A percentile compares a stretch with the other conserved stretches of the same genome.
Evolutionary conservation across 1,139 yeast species (phyloP).

Genomic region (Lodderomyces beijingensis): DNA sequence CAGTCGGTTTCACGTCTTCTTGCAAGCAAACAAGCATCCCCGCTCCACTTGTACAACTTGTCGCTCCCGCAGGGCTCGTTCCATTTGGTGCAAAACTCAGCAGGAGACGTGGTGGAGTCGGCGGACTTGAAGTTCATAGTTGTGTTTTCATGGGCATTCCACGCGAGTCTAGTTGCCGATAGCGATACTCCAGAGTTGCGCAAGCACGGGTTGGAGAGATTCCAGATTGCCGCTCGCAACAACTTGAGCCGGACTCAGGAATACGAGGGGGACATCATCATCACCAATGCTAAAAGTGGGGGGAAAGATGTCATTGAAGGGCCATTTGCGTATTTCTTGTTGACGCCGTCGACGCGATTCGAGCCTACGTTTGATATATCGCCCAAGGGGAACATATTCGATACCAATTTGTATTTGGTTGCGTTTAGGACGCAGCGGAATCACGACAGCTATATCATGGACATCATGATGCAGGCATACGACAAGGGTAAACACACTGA

Average conservation of each 20-base stretch:
- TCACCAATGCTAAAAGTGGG: slow-evolving; percentile 8
- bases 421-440: slow-evolving; percentile 42
- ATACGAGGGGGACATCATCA: slow-evolving; percentile 41
- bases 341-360: slow-evolving; percentile 58
- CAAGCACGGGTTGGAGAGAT: slow-evolving; percentile 60
- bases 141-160: slow-evolving; percentile 82
- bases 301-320: slow-evolving; percentile 18
- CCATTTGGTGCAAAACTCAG: slow-evolving; percentile 20
- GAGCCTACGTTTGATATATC: slow-evolving; percentile 72
- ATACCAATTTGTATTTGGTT: slow-evolving; percentile 50
- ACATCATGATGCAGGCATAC: slow-evolving; percentile 58
- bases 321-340: slow-evolving; percentile 62
- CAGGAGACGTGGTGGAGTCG: slow-evolving; percentile 13
- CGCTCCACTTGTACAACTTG: slow-evolving; percentile 54
- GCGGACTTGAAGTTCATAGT: slow-evolving; percentile 48
- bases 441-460: slow-evolving; percentile 37
- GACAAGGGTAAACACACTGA: slow-evolving; percentile 51
- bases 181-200: slow-evolving; percentile 69
- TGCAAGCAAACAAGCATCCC: slow-evolving; percentile 13
- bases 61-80: slow-evolving; percentile 47
- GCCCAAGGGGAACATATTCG: slow-evolving; percentile 56
- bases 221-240: slow-evolving; percentile 60
- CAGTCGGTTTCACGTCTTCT: slow-evolving; percentile 42
- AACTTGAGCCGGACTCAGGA: slow-evolving; percentile 47
- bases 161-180: slow-evolving; percentile 79